phyloP scores from a whole-genome alignment of 345 rosid genomes.

The Syzygium jambos region DNA sequence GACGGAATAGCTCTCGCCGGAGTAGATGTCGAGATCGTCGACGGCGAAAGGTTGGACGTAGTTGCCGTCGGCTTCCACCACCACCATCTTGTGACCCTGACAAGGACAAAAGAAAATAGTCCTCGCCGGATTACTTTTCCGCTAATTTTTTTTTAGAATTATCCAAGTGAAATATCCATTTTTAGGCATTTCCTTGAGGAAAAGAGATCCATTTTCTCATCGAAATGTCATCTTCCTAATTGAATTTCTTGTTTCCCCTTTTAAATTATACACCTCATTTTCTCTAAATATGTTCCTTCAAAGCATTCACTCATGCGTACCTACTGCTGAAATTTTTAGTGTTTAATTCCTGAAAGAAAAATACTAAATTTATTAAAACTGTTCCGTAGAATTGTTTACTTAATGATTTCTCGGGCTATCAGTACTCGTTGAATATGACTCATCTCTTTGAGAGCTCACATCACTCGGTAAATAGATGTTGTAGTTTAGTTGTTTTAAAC shows the following conservation, averaged over 20 bases:
- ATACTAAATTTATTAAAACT: background rate
- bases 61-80: constrained; percentile 90
- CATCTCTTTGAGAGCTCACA: background rate
- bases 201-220: background rate
- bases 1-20: constrained; percentile 85
- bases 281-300: background rate
- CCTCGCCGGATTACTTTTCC: background rate
- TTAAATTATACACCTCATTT: background rate
- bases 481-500: background rate
- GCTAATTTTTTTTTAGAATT: background rate
- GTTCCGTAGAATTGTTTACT: background rate
- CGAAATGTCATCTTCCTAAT: background rate
- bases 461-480: background rate
- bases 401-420: background rate
- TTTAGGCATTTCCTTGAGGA: background rate
- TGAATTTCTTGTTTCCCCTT: background rate
- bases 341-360: background rate
- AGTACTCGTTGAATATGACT: background rate
- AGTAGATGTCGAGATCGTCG: constrained; percentile 56
- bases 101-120: background rate
- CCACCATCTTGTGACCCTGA: constrained; percentile 66
- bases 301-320: background rate
- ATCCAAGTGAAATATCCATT: background rate
- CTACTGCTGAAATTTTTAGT: background rate
- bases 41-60: constrained; percentile 54